Evolutionary conservation across 305 asterid genomes (phyloP), one percentile per base, ranked within the genome.

Genomic region (Fraxinus baroniana): DNA sequence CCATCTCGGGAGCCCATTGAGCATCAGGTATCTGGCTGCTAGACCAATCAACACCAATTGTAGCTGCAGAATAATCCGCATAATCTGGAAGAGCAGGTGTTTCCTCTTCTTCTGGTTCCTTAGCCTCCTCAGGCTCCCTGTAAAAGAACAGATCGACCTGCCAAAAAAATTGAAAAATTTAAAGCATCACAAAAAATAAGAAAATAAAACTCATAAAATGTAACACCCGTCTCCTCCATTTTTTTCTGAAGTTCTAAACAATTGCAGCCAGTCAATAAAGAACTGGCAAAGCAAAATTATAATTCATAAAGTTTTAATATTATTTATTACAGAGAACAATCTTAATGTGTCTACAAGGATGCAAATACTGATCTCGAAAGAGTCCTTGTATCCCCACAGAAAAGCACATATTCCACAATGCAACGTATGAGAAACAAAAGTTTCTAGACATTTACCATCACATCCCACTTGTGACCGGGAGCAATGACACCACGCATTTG

Each of bases 11-110:
- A 60, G 78, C 36, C 93, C 89, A 90, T 73, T 88, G 90, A 5
- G 79, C 81, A 52, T 90, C 93, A 0, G 90, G 90, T 83, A 90
- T 87, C 80, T 84, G 87, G 75, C 80, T 81, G 71, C 83, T 84
- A 7, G 91, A 81, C 93, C 93, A 88, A 22, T 88, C 91, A 49
- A 70, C 85, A 73, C 88, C 49, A 46, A 22, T 8, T 49, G 64
- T 64, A 33, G 15, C 4, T 28, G 72, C 30, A 57, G 28, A 7
- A 17, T 72, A 72, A 13, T 72, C 57, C 1, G 6, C 46, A 28
- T 17, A 17, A 32, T 77, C 55, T 17, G 32, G 70, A 7, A 39
- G n/a, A 26, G 79, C 79, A 32, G 74, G 37, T 3, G 44, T 86
- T 5, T 88, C 80, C 33, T 74, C 76, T 17, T 74, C 84, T 24